phyloP scores from a whole-genome alignment of 208 protist genomes.

The Acanthamoeba sp. region DNA sequence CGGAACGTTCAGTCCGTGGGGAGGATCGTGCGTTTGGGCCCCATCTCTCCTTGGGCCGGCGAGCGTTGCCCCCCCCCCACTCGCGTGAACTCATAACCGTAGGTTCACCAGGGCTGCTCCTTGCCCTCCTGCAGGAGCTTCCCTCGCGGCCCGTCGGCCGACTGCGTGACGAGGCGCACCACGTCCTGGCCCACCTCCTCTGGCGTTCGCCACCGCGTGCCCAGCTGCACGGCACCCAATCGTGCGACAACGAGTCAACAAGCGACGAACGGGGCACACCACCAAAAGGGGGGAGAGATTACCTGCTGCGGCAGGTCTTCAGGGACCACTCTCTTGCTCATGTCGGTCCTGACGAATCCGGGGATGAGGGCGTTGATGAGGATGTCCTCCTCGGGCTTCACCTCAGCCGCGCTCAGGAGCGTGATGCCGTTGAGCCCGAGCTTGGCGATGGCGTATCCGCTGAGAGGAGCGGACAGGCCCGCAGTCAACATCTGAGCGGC shows the following conservation, averaged over 20 bases:
- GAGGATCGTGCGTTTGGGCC: too few species aligned
- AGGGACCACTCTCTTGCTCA: background rate
- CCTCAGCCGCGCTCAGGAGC: slow-evolving; percentile 17
- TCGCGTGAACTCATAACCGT: too few species aligned
- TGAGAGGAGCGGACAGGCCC: background rate
- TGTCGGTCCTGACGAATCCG: background rate
- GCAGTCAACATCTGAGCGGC: background rate
- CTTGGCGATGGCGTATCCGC: slow-evolving; percentile 17
- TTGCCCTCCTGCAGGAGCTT: background rate
- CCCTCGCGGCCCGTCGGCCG: background rate
- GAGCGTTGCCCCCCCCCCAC: too few species aligned
- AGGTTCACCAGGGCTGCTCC: slow-evolving; percentile 25
- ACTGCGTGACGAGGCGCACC: background rate
- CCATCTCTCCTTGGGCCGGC: too few species aligned
- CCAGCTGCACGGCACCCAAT: background rate
- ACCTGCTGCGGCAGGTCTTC: slow-evolving; percentile 22
- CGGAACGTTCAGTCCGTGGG: too few species aligned
- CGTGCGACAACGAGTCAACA: background rate
- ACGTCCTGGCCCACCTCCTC: slow-evolving; percentile 24
- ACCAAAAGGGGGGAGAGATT: background rate
- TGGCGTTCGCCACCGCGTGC: background rate
- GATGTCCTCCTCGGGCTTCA: slow-evolving; percentile 38
- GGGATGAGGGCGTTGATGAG: slow-evolving; percentile 7
- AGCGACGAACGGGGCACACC: background rate
- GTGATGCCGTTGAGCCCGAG: background rate